Conservation (phyloP, 805 yeast species). For the Millerago galiae region DNA sequence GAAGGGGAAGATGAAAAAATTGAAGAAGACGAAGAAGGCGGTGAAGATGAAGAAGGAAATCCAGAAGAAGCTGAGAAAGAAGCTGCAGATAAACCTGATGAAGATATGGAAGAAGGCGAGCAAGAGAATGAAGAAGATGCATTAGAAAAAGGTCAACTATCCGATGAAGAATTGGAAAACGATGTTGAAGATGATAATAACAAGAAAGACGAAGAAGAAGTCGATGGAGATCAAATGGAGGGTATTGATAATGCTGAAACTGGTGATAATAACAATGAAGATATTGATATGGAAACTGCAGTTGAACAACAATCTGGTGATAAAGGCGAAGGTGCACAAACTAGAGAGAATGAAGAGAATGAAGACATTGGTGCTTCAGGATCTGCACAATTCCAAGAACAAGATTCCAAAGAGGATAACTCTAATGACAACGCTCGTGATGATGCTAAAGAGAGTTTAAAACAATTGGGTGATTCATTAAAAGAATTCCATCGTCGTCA, state of each 20-base stretch:
- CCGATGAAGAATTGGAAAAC: slow-evolving; percentile 26
- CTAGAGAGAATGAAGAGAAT: slow-evolving; percentile 48
- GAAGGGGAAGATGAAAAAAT: slow-evolving; percentile 24
- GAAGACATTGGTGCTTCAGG: slow-evolving; percentile 69
- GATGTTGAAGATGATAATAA: slow-evolving; percentile 8
- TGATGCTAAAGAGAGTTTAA: slow-evolving; percentile 68
- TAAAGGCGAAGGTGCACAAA: slow-evolving; percentile 58
- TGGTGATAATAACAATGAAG: slow-evolving; percentile 35
- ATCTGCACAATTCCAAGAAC: slow-evolving; percentile 36
- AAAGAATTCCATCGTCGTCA: slow-evolving; percentile 88
- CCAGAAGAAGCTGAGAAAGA: slow-evolving; percentile 21
- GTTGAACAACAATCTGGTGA: slow-evolving; percentile 54
- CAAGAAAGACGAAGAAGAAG: slow-evolving; percentile 27
- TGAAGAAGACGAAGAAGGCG: slow-evolving; percentile 24
- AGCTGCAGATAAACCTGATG: slow-evolving; percentile 27
- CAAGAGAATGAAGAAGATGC: slow-evolving; percentile 27
- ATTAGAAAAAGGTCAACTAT: slow-evolving; percentile 28
- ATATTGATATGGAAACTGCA: slow-evolving; percentile 50
- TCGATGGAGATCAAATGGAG: slow-evolving; percentile 39
- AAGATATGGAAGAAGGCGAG: slow-evolving; percentile 27
- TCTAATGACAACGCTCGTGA: slow-evolving; percentile 52
- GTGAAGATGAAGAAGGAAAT: slow-evolving; percentile 28
- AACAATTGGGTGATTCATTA: slow-evolving; percentile 85
- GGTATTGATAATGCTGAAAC: slow-evolving; percentile 50
- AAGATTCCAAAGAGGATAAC: slow-evolving; percentile 33